These are phyloP conservation scores for Rubia occidens DNA, from an alignment of 305 asterid species.

Conservation along the genomic window DNA sequence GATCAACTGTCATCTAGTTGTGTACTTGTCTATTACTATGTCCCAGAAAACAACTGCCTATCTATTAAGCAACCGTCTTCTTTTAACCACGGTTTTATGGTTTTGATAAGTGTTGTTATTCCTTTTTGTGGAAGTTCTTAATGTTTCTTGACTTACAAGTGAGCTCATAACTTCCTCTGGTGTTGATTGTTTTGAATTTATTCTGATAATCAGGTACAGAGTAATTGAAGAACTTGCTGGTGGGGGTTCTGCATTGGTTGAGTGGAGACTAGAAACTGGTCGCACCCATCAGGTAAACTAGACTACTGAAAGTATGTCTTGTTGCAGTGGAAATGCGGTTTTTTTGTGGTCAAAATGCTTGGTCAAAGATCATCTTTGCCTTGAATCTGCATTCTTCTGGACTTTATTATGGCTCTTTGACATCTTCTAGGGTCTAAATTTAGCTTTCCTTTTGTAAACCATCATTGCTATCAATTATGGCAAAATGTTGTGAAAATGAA, in stretches of 20 bases:
- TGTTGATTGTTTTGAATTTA: neutral
- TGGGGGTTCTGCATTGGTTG: conserved; percentile 82
- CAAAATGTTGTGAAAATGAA: neutral
- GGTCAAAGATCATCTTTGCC: neutral
- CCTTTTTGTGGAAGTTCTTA: neutral
- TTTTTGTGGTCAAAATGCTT: neutral
- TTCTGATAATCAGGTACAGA: conserved; percentile 51
- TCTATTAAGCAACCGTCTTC: neutral
- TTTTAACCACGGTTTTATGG: neutral
- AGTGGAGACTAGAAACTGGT: conserved; percentile 95
- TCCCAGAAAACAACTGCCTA: neutral
- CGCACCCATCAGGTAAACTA: conserved; percentile 81
- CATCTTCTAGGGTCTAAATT: neutral
- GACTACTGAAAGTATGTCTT: neutral
- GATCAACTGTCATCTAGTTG: neutral
- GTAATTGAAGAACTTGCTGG: conserved; percentile 75
- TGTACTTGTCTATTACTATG: neutral
- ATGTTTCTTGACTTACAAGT: neutral
- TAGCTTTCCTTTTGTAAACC: neutral
- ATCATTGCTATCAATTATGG: neutral
- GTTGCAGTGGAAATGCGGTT: neutral
- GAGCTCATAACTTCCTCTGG: neutral
- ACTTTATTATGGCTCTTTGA: neutral
- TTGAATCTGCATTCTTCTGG: neutral
- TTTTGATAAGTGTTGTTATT: neutral